These are phyloP conservation scores for Wilcoxina mikolae DNA, from an alignment of 495 filamentous ascomycete species.

Conservation along the genomic window DNA sequence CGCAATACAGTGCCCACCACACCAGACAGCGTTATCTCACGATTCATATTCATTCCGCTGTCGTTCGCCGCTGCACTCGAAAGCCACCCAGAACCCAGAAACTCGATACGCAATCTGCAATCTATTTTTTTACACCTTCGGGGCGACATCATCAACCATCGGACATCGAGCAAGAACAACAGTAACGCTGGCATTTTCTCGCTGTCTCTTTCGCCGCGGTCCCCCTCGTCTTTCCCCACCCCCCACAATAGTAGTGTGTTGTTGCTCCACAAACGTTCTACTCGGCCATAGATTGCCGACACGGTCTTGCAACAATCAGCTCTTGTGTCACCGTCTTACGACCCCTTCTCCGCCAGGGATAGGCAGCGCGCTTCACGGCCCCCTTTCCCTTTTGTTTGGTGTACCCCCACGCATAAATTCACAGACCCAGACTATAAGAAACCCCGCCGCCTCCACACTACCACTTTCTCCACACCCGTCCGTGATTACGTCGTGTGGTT, in stretches of 20 bases:
- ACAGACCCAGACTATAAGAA: slow-evolving; percentile 9
- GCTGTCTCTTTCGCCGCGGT: not conserved
- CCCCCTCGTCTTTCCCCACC: not conserved
- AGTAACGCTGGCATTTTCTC: not conserved
- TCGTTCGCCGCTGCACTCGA: not conserved
- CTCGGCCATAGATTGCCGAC: slow-evolving; percentile 7
- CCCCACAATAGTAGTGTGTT: not conserved
- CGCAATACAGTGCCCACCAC: not conserved
- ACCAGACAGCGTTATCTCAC: not conserved
- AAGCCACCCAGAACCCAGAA: slow-evolving; percentile 1
- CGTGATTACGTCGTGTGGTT: slow-evolving; percentile 5
- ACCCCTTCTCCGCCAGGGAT: not conserved
- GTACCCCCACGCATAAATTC: slow-evolving; percentile 4
- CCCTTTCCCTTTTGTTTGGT: slow-evolving; percentile 1
- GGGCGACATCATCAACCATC: not conserved
- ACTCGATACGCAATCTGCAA: not conserved
- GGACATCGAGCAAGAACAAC: not conserved
- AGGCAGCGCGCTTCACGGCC: slow-evolving; percentile 4
- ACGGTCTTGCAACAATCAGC: slow-evolving; percentile 1
- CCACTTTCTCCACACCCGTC: slow-evolving; percentile 6
- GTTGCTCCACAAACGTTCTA: slow-evolving; percentile 3
- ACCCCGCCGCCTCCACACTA: slow-evolving; percentile 8
- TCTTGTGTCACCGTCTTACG: slow-evolving; percentile 2
- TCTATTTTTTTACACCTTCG: not conserved
- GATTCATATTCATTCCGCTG: not conserved